Evolutionary conservation across 2,329 filamentous ascomycete genomes (phyloP), one percentile per base, ranked within the genome.

Genomic region (Pseudogymnoascus sp.): DNA sequence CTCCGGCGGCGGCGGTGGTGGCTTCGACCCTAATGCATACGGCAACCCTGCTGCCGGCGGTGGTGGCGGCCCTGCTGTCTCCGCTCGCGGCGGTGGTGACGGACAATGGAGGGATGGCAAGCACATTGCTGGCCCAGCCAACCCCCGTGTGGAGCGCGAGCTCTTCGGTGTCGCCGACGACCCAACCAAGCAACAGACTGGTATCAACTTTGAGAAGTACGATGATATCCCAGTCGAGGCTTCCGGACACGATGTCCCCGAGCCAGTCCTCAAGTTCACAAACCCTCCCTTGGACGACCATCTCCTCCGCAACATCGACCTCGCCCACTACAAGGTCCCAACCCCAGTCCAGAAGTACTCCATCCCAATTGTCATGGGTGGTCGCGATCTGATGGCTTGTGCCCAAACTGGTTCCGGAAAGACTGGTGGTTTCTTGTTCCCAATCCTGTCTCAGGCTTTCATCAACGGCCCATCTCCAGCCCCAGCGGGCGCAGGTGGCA

Each of bases 121-220:
- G 83, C 95, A 99, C 81, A 81, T 97, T 71, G 85, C 93, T 65
- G 95, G 95, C 64, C 91, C 93, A 67, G 77, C 88, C 71, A 97
- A 97, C 81, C 84, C 88, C 68, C 92, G 93, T 71, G 69, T 96
- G 56, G 95, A 99, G 84, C 93, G 93, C 71, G 95, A 99, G 75
- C 89, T 99, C 61, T 99, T 97, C 76, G 95, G 95, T 73, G 82
- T 89, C 61, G 81, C 88, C 71, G 93, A 97, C 76, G 95, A 97
- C 74, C 91, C 93, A 67, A 86, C 89, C 69, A 97, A 97, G 84
- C 90, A 96, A 77, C 90, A 96, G 73, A 97, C 92, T 35, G 95
- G 95, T 78, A 97, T 99, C 89, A 99, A 99, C 85, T 99, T 99
- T 76, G 89, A 96, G 81, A 99, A 99, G 83, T 99, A 99, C 79